These are phyloP conservation scores for Kuraishia cidri DNA, from an alignment of 805 yeast genomes.

Conservation along the genomic window DNA sequence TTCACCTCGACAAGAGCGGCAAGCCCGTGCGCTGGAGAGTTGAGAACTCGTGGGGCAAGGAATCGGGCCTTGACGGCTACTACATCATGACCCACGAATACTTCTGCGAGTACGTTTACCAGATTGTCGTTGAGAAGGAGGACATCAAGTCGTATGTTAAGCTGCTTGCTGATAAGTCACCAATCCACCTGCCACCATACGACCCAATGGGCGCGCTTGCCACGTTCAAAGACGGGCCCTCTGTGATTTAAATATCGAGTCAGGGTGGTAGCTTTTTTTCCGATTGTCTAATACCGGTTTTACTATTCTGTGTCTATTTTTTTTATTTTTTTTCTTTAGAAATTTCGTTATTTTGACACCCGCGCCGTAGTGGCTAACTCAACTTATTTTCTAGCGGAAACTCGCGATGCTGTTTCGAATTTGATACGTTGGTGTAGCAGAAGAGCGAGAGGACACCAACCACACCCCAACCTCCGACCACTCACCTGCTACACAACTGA, in stretches of 20 bases:
- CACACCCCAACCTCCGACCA: too few relatives aligned
- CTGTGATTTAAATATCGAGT: too few relatives aligned
- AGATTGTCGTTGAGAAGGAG: conserved; percentile 50
- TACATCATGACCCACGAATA: conserved; percentile 67
- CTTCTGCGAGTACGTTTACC: conserved; percentile 68
- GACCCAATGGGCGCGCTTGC: conserved; percentile 80
- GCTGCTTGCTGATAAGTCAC: conserved; percentile 28
- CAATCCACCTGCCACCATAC: conserved; percentile 62
- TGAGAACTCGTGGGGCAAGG: conserved; percentile 74
- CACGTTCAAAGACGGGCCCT: conserved; percentile 4
- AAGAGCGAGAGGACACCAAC: too few relatives aligned
- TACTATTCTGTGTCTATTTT: background rate
- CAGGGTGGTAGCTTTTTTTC: too few relatives aligned
- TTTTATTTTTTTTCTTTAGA: background rate
- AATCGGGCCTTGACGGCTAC: conserved; percentile 57
- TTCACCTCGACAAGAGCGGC: conserved; percentile 58
- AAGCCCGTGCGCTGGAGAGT: conserved; percentile 63
- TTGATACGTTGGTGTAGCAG: too few relatives aligned
- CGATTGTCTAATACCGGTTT: too few relatives aligned
- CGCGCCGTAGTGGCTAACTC: background rate
- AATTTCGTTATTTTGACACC: too few relatives aligned
- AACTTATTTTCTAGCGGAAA: too few relatives aligned
- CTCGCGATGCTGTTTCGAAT: too few relatives aligned
- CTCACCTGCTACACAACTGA: too few relatives aligned
- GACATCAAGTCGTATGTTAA: conserved; percentile 33